A percentile compares a stretch with the other conserved stretches of the same genome.
Evolutionary conservation across 177 flowering plant species (phyloP).

Genomic region (Tripterygium wilfordii): DNA sequence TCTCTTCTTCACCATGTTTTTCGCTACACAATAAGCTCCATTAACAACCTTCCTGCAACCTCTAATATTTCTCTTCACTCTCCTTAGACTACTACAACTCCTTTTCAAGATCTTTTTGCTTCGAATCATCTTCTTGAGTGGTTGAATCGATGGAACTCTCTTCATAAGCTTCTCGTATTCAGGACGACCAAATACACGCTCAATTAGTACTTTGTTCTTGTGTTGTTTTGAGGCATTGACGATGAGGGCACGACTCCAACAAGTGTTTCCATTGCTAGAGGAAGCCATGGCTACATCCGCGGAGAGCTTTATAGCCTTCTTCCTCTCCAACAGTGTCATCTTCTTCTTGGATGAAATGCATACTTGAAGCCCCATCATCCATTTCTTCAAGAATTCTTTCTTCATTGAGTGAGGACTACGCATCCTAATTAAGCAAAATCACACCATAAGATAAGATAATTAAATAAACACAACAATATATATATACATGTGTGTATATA

Average conservation of each 20-base stretch:
- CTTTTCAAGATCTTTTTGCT: slow-evolving; percentile 45
- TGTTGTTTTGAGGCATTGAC: slow-evolving; percentile 24
- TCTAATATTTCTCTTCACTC: slow-evolving; percentile 17
- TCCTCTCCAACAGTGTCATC: slow-evolving; percentile 49
- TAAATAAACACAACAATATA: no score
- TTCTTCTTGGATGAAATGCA: slow-evolving; percentile 24
- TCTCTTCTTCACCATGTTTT: slow-evolving; percentile 49
- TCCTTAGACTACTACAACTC: slow-evolving; percentile 14
- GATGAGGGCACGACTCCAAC: slow-evolving; percentile 82
- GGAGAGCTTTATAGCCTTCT: slow-evolving; percentile 56
- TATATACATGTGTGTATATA: no score
- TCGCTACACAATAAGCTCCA: slow-evolving; percentile 33
- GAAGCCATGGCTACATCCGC: slow-evolving; percentile 82
- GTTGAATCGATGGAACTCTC: slow-evolving; percentile 1
- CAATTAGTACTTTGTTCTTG: slow-evolving; percentile 18
- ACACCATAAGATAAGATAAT: no score
- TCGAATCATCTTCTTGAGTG: slow-evolving; percentile 16
- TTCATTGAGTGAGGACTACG: slow-evolving; percentile 31
- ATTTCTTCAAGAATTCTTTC: slow-evolving; percentile 59
- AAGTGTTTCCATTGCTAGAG: slow-evolving; percentile 31
- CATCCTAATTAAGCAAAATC: slow-evolving; percentile 24
- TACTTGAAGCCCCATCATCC: slow-evolving; percentile 52
- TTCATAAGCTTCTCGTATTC: slow-evolving; percentile 2
- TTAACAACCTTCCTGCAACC: not conserved
- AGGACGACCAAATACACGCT: slow-evolving; percentile 22